Evolutionary conservation across 2,329 filamentous ascomycete genomes (phyloP).

Genomic region (Diatrype stigma): DNA sequence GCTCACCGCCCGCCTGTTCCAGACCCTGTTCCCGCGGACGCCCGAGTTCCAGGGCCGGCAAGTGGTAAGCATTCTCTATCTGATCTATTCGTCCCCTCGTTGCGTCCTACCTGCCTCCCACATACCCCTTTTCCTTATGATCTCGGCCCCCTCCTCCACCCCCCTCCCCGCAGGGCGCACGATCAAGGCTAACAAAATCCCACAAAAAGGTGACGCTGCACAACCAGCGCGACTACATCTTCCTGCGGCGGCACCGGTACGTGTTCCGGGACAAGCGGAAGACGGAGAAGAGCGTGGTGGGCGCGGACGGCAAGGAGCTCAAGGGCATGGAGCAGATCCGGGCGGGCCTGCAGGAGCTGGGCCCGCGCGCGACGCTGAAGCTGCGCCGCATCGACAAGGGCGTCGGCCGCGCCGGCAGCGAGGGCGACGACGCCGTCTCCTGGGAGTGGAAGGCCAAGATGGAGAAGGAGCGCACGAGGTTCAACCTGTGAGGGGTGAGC

Average conservation of each 20-base stretch:
- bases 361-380: slow-evolving; percentile 75
- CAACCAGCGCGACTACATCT: slow-evolving; percentile 95
- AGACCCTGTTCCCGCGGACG: slow-evolving; percentile 70
- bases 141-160: too few relatives aligned
- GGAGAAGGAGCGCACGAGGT: slow-evolving; percentile 91
- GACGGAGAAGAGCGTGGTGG: slow-evolving; percentile 82
- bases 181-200: too few relatives aligned
- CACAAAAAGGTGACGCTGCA: slow-evolving; percentile 42
- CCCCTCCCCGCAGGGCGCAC: too few relatives aligned
- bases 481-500: slow-evolving; percentile 64
- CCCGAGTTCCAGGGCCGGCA: slow-evolving; percentile 84
- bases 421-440: slow-evolving; percentile 71
- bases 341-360: slow-evolving; percentile 85
- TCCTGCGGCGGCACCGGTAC: slow-evolving; percentile 85
- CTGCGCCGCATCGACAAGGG: slow-evolving; percentile 87
- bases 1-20: slow-evolving; percentile 80
- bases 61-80: slow-evolving; percentile 61
- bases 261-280: slow-evolving; percentile 84
- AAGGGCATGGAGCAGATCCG: slow-evolving; percentile 82
- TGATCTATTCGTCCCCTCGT: slow-evolving; percentile 39
- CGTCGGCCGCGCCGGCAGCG: slow-evolving; percentile 64
- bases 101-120: too few relatives aligned
- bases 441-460: slow-evolving; percentile 97
- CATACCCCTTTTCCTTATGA: too few relatives aligned
- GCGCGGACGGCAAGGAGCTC: slow-evolving; percentile 75